Evolutionary conservation across 2,329 filamentous ascomycete species (phyloP).

Genomic region (Sordariomycetes sp.): DNA sequence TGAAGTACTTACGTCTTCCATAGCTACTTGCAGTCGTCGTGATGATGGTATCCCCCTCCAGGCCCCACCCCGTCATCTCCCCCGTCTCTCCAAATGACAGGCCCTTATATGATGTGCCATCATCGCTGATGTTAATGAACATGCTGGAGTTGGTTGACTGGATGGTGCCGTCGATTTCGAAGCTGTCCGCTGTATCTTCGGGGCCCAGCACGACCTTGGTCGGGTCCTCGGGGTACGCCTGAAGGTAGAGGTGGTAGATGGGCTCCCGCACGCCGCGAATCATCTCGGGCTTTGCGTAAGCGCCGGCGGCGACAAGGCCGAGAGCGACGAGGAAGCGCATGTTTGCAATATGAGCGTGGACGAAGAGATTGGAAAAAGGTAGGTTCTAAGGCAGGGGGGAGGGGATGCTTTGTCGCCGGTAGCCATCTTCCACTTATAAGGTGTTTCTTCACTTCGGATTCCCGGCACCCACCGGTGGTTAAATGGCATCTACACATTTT

Average conservation of each 20-base stretch:
- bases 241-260: constrained; percentile 39
- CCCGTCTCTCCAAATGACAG: constrained; percentile 26
- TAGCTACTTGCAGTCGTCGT: constrained; percentile 26
- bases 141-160: constrained; percentile 30
- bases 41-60: constrained; percentile 31
- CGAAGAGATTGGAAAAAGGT: background rate
- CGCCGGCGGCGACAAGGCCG: constrained; percentile 4
- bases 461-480: background rate
- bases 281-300: constrained; percentile 28
- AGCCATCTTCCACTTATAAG: background rate
- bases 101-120: constrained; percentile 36
- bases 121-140: constrained; percentile 32
- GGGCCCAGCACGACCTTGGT: constrained; percentile 33
- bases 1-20: constrained; percentile 21
- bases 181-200: constrained; percentile 32
- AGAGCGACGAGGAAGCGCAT: constrained; percentile 7
- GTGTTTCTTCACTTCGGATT: background rate
- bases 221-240: constrained; percentile 27
- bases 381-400: background rate
- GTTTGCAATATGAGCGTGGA: background rate
- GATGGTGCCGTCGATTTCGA: constrained; percentile 33
- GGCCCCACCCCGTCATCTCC: constrained; percentile 32
- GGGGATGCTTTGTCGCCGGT: background rate
- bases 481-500: background rate
- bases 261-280: constrained; percentile 34